Evolutionary conservation across 2,329 filamentous ascomycete genomes (phyloP).

Genomic region (Fusarium luffae): DNA sequence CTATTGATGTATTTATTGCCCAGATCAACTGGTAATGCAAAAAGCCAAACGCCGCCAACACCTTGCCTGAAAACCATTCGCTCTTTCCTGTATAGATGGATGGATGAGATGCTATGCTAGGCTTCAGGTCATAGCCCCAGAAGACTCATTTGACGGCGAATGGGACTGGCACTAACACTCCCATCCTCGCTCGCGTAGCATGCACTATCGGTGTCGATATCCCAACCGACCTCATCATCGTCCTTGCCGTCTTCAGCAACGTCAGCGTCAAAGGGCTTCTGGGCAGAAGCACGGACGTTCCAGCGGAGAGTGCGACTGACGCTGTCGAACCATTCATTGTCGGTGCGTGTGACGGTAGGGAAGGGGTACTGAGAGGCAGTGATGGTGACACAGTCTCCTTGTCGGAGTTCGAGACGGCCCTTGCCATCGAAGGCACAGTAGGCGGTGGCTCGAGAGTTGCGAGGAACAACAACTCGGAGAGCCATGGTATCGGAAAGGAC

Average conservation of each 20-base stretch:
- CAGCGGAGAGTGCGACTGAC: conserved; percentile 91
- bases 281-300: conserved; percentile 92
- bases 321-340: conserved; percentile 96
- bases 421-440: conserved; percentile 99
- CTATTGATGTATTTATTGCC: conserved; percentile 5
- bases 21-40: conserved; percentile 6
- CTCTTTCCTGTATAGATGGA: background rate
- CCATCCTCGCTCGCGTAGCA: conserved; percentile 79
- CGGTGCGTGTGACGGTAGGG: conserved; percentile 90
- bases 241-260: conserved; percentile 53
- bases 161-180: conserved; percentile 72
- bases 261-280: conserved; percentile 83
- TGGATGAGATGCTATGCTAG: background rate
- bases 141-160: conserved; percentile 79
- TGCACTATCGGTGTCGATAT: conserved; percentile 90
- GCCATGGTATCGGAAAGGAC: conserved; percentile 95
- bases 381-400: conserved; percentile 96
- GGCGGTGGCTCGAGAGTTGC: conserved; percentile 86
- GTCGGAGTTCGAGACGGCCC: conserved; percentile 89
- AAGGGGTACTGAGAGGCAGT: conserved; percentile 97
- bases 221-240: conserved; percentile 77
- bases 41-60: conserved; percentile 38
- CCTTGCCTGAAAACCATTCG: conserved; percentile 29
- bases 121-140: conserved; percentile 58
- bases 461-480: conserved; percentile 87